Evolutionary conservation across 805 yeast species (phyloP).

Genomic region (Hanseniaspora taiwanica): DNA sequence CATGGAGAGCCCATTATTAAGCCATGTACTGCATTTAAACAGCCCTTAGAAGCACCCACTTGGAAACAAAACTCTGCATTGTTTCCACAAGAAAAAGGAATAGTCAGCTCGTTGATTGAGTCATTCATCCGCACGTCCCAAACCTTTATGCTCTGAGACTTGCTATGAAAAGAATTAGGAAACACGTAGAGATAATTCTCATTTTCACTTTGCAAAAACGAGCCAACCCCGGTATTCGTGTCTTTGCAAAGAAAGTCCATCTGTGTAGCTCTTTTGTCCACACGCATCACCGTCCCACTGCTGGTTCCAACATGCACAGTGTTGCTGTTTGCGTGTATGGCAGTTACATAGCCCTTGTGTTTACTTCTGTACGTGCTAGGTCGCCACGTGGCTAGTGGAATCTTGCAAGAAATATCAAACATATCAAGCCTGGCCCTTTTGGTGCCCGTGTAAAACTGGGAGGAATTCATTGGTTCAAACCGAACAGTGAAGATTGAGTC

Average conservation of each 20-base stretch:
- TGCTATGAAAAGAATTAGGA: not conserved
- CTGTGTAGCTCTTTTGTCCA: not conserved
- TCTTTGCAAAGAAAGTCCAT: too few relatives aligned
- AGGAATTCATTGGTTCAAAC: not conserved
- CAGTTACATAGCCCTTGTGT: not conserved
- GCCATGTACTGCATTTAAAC: not conserved
- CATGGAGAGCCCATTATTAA: not conserved
- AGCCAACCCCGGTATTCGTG: not conserved
- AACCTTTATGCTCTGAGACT: not conserved
- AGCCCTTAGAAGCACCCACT: not conserved
- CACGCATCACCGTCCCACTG: not conserved
- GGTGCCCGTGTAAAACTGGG: not conserved
- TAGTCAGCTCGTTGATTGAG: not conserved
- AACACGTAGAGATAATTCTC: not conserved
- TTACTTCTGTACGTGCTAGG: not conserved
- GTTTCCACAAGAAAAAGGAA: not conserved
- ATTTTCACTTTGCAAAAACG: not conserved
- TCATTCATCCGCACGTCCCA: not conserved
- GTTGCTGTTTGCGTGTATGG: not conserved
- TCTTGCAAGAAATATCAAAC: not conserved
- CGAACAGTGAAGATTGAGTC: not conserved
- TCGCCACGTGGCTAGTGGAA: not conserved
- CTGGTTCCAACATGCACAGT: not conserved
- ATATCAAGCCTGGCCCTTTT: not conserved
- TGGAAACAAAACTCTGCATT: not conserved